Percentiles rank a stretch among this genome's conserved stretches.
phyloP scores from a whole-genome alignment of 2,329 filamentous ascomycete genomes.

The Chaetomium strumarium region DNA sequence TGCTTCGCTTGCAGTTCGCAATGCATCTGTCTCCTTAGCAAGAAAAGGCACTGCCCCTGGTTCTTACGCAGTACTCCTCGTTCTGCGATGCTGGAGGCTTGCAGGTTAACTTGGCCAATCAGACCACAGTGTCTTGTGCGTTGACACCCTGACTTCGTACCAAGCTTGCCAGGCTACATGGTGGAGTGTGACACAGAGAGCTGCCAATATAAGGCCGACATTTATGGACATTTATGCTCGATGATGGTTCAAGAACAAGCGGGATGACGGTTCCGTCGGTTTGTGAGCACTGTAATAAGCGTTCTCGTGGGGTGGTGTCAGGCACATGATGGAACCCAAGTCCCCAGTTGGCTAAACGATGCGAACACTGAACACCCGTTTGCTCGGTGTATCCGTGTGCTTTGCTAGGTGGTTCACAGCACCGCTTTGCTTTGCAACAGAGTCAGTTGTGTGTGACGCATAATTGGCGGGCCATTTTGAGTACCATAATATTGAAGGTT shows the following conservation, averaged over 20 bases:
- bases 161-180: not conserved
- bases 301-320: not conserved
- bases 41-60: not conserved
- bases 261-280: not conserved
- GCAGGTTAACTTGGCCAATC: not conserved
- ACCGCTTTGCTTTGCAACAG: not conserved
- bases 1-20: not conserved
- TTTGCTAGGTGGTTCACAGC: not conserved
- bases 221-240: constrained; percentile 6
- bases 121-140: not conserved
- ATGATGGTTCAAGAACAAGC: not conserved
- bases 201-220: constrained; percentile 2
- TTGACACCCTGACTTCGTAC: not conserved
- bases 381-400: not conserved
- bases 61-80: not conserved
- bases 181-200: not conserved
- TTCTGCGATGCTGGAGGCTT: constrained; percentile 1
- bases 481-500: not conserved
- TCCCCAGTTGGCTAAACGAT: not conserved
- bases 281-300: not conserved
- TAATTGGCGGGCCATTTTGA: constrained; percentile 1
- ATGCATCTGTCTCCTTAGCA: constrained; percentile 8
- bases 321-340: not conserved
- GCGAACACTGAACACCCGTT: not conserved
- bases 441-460: not conserved